Percentiles rank a stretch among this genome's conserved stretches.
phyloP scores from a whole-genome alignment of 129 eudicot genomes.

The Helianthus annuus region HanXRQr2.0-SUNRISE NC_035437.2:138704430-138704929 shows the following conservation, averaged over 20 bases:
- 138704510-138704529: no score
- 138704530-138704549: neutral
- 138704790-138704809: neutral
- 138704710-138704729: constrained; percentile 46
- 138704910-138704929: no score
- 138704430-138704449: no score
- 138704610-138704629: neutral
- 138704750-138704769: constrained; percentile 32
- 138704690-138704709: constrained; percentile 45
- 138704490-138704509: no score
- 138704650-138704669: constrained; percentile 52
- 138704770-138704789: constrained; percentile 34
- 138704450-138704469: no score
- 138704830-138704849: no score
- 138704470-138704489: no score
- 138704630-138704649: neutral
- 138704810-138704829: no score
- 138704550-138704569: neutral
- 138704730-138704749: constrained; percentile 40
- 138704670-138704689: constrained; percentile 64
- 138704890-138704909: no score
- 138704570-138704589: neutral
- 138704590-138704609: neutral
- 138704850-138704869: no score
- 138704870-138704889: no score